phyloP scores from a whole-genome alignment of 2,329 filamentous ascomycete genomes.

The Pseudocercospora musae region DNA sequence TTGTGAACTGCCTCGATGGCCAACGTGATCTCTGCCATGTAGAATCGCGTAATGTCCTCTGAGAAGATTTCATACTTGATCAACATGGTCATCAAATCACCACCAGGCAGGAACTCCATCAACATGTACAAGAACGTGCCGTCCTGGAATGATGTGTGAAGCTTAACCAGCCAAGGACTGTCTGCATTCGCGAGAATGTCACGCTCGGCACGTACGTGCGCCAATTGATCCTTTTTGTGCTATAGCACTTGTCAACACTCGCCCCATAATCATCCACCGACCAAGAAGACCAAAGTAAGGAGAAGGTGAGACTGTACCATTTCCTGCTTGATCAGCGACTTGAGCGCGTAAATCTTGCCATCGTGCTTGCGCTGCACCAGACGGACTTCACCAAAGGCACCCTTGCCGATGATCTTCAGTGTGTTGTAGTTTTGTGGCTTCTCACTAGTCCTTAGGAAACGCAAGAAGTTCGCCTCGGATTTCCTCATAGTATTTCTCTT shows the following conservation, averaged over 20 bases:
- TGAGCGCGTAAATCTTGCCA: slow-evolving; percentile 96
- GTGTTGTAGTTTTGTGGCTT: slow-evolving; percentile 92
- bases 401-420: slow-evolving; percentile 97
- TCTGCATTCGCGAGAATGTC: slow-evolving; percentile 99
- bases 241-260: slow-evolving; percentile 28
- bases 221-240: slow-evolving; percentile 97
- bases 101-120: slow-evolving; percentile 98
- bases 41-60: slow-evolving; percentile 97
- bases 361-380: slow-evolving; percentile 95
- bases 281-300: background rate
- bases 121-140: slow-evolving; percentile 95
- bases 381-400: slow-evolving; percentile 97
- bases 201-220: slow-evolving; percentile 94
- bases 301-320: slow-evolving; percentile 57
- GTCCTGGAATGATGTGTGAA: slow-evolving; percentile 98
- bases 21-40: slow-evolving; percentile 96
- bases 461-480: slow-evolving; percentile 87
- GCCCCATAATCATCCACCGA: background rate
- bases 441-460: slow-evolving; percentile 90
- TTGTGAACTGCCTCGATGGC: slow-evolving; percentile 99
- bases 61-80: slow-evolving; percentile 99
- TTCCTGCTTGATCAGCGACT: slow-evolving; percentile 96
- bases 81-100: slow-evolving; percentile 99
- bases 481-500: slow-evolving; percentile 81
- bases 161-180: slow-evolving; percentile 98